A percentile compares a stretch with the other conserved stretches of the same genome.
These are phyloP conservation scores for Conringia planisiliqua DNA, from an alignment of 345 rosid species.

Conservation along the genomic window DNA sequence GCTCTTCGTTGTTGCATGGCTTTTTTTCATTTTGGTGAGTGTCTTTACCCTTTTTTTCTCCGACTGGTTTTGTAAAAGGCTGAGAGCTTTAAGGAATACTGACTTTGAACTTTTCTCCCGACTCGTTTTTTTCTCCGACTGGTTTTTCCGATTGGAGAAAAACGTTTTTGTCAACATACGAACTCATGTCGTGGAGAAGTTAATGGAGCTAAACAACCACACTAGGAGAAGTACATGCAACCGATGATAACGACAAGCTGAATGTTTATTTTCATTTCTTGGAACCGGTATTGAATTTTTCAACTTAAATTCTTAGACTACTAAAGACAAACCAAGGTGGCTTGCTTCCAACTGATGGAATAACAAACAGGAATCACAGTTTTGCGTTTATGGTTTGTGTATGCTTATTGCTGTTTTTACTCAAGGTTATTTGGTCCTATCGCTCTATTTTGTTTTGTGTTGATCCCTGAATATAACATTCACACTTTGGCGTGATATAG, in stretches of 20 bases:
- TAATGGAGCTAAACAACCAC: slow-evolving; percentile 55
- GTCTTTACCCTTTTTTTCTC: not conserved
- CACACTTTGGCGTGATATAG: slow-evolving; percentile 35
- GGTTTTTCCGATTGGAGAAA: slow-evolving; percentile 88
- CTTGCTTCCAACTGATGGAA: slow-evolving; percentile 55
- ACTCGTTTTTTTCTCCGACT: too few relatives aligned
- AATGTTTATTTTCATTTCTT: slow-evolving; percentile 80
- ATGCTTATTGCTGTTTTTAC: too few relatives aligned
- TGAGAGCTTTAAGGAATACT: not conserved
- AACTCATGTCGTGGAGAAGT: slow-evolving; percentile 65
- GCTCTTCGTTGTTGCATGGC: too few relatives aligned
- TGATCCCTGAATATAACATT: not conserved
- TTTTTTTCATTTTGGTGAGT: slow-evolving; percentile 87
- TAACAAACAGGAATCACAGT: slow-evolving; percentile 58
- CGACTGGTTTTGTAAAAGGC: not conserved
- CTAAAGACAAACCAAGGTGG: slow-evolving; percentile 52
- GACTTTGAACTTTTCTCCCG: slow-evolving; percentile 14
- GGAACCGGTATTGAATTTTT: slow-evolving; percentile 65
- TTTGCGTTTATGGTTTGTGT: slow-evolving; percentile 80
- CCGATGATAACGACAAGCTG: slow-evolving; percentile 52
- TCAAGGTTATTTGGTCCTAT: not conserved
- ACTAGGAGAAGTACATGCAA: slow-evolving; percentile 80
- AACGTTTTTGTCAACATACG: slow-evolving; percentile 58
- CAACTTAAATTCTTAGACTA: slow-evolving; percentile 52
- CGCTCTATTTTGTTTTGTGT: not conserved